Evolutionary conservation across 2,329 filamentous ascomycete species (phyloP).

Genomic region (Drechslerella coelobrocha): DNA sequence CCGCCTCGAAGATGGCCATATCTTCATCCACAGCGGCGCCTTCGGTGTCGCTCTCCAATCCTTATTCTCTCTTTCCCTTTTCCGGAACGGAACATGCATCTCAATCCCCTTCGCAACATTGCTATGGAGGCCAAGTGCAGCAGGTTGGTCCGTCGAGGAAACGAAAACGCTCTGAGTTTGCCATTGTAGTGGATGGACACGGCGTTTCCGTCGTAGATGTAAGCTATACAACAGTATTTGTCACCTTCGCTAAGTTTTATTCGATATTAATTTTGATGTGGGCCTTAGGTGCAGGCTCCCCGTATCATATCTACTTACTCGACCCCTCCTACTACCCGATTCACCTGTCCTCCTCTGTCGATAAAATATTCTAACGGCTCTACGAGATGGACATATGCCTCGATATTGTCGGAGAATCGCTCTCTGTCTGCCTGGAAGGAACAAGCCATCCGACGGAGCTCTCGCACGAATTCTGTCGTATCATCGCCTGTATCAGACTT

Average conservation of each 20-base stretch:
- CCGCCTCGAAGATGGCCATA: conserved; percentile 40
- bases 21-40: conserved; percentile 39
- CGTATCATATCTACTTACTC: conserved; percentile 48
- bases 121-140: conserved; percentile 36
- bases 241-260: too few relatives aligned
- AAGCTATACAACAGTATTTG: conserved; percentile 14
- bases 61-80: conserved; percentile 43
- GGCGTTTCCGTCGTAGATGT: conserved; percentile 44
- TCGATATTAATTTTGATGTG: background rate
- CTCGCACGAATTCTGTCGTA: conserved; percentile 43
- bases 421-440: conserved; percentile 46
- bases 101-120: conserved; percentile 29
- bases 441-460: conserved; percentile 36
- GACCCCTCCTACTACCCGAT: conserved; percentile 40
- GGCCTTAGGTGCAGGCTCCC: conserved; percentile 40
- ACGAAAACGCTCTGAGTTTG: conserved; percentile 46
- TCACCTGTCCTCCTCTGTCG: conserved; percentile 44
- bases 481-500: conserved; percentile 43
- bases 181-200: conserved; percentile 47
- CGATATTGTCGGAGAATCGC: conserved; percentile 30
- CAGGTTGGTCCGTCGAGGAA: conserved; percentile 40
- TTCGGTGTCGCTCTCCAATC: conserved; percentile 49
- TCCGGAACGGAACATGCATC: conserved; percentile 28
- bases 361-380: conserved; percentile 38
- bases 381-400: conserved; percentile 46